A percentile compares a stretch with the other conserved stretches of the same genome.
Conservation (phyloP, 371 early-diverging fungal genomes). For the Apophysomyces variabilis region DNA sequence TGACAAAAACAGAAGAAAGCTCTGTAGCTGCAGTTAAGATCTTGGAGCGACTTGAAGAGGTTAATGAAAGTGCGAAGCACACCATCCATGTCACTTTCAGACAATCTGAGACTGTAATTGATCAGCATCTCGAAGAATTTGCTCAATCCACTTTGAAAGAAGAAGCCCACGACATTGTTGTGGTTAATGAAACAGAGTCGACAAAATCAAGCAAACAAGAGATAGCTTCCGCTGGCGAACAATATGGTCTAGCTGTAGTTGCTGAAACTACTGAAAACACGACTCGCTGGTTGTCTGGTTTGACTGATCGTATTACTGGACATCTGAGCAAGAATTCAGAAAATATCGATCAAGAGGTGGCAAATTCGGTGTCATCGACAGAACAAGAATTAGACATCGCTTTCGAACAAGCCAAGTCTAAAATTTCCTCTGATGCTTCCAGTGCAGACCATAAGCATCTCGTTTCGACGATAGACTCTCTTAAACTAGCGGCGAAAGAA, state of each 20-base stretch:
- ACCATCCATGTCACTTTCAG: slow-evolving; percentile 7
- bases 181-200: background rate
- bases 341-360: background rate
- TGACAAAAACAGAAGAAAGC: slow-evolving; percentile 2
- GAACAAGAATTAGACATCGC: slow-evolving; percentile 1
- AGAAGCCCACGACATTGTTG: background rate
- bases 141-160: background rate
- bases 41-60: background rate
- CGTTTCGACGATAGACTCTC: background rate
- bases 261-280: slow-evolving; percentile 1
- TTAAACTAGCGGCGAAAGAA: background rate
- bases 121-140: background rate
- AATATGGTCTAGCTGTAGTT: slow-evolving; percentile 4
- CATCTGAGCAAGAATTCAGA: background rate
- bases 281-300: background rate
- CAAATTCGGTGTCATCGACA: background rate
- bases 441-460: slow-evolving; percentile 7
- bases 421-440: background rate
- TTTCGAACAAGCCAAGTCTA: background rate
- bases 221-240: background rate
- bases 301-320: slow-evolving; percentile 1
- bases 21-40: background rate
- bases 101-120: background rate
- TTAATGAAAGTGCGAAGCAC: slow-evolving; percentile 2
- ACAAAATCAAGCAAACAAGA: background rate